Base-by-base conservation (phyloP, 352 stramenopile genomes). In the Globisporangium emineosum region DNA sequence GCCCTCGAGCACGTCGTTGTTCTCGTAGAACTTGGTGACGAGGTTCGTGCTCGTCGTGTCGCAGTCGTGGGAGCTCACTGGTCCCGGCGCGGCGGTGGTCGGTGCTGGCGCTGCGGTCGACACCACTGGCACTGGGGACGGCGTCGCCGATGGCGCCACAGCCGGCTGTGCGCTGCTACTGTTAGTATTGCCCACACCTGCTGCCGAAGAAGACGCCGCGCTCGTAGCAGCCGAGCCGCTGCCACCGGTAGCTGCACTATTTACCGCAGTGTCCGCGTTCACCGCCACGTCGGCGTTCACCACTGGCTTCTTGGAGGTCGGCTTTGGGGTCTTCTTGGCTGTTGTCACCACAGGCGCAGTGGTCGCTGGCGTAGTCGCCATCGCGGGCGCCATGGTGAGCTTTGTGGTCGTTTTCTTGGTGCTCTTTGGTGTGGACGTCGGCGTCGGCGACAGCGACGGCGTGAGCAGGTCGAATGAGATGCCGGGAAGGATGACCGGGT, bases 1-100 rank as follows among this genome's bases (percentile, higher is more conserved):
- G 25, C 64, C 59, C n/a, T 68, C 55, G 13, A 70, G 33, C 21
- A 60, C 27, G 33, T 68, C 61, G 58, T 73, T 73, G 49, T 58
- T 65, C 23, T 65, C 59, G 59, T 68, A 73, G 37, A 67, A 51
- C 1, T 62, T 51, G 25, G 45, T 66, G 21, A 73, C 47, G 4
- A 57, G 33, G 3, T 40, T 58, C 32, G 49, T 45, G 19, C 19
- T 68, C 54, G 23, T 60, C 19, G 43, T 29, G 13, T 37, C 47
- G 64, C 64, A 69, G 13, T 51, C 57, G 40, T 69, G 30, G 9
- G 47, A 23, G 7, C 7, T 19, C 1, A 15, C 1, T 3, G 54
- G 10, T 1, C 33, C n/a, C 5, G 42, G 1, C 2, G 37, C 9
- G 21, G 54, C 37, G 15, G 55, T 40, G 37, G 40, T 54, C 19